Conservation (phyloP, 1,139 yeast genomes). For the Barnettozyma hawaiiensis region DNA sequence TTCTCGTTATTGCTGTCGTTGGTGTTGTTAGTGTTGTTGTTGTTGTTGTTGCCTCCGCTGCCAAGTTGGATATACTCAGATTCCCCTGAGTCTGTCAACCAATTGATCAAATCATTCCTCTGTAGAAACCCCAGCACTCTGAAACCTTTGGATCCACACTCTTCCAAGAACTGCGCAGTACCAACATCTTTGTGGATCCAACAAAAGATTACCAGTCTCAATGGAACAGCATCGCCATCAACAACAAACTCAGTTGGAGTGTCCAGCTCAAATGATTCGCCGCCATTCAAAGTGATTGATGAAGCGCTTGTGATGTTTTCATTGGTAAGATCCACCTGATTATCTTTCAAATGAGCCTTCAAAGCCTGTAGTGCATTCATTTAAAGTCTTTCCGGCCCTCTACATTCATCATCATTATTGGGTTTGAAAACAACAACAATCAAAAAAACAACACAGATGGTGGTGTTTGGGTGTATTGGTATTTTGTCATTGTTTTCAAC, state of each 20-base stretch:
- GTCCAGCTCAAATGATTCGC: slow-evolving; percentile 32
- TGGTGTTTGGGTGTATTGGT: background rate
- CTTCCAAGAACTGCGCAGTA: slow-evolving; percentile 76
- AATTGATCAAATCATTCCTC: slow-evolving; percentile 75
- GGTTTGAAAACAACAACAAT: no score
- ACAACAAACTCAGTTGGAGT: slow-evolving; percentile 52
- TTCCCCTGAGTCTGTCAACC: slow-evolving; percentile 66
- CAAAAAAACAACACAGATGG: background rate
- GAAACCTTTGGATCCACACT: slow-evolving; percentile 59
- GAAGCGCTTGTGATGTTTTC: slow-evolving; percentile 28
- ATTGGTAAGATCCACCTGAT: background rate
- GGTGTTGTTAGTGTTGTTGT: no score
- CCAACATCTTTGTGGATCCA: slow-evolving; percentile 74
- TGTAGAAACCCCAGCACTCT: slow-evolving; percentile 78
- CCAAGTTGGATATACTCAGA: slow-evolving; percentile 49
- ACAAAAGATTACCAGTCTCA: slow-evolving; percentile 68
- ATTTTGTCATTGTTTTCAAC: no score
- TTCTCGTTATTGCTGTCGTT: no score
- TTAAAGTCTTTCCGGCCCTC: background rate
- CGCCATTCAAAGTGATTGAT: slow-evolving; percentile 18
- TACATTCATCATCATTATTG: no score
- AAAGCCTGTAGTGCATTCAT: slow-evolving; percentile 2
- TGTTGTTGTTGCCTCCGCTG: no score
- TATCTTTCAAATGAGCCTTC: background rate
- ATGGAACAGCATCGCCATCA: slow-evolving; percentile 45